Conservation (phyloP, 2,329 filamentous ascomycete species). For the Hypoxylon sp. region DNA sequence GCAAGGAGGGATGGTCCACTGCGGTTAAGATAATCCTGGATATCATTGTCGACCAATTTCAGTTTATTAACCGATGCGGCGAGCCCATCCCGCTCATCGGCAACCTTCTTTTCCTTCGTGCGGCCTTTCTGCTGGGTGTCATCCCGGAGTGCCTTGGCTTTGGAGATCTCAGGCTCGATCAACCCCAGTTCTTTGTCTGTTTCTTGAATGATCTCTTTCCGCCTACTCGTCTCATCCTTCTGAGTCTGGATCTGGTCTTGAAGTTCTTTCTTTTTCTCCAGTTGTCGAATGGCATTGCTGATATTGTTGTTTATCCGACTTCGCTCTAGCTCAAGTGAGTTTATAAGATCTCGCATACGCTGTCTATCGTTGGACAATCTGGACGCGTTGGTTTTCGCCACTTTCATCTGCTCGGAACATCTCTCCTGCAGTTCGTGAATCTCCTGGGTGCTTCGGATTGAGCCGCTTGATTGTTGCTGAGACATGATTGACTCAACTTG, state of each 20-base stretch:
- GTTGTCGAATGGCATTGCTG: constrained; percentile 72
- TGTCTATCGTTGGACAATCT: constrained; percentile 77
- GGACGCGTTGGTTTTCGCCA: constrained; percentile 68
- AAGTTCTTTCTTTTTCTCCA: constrained; percentile 82
- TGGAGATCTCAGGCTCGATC: constrained; percentile 78
- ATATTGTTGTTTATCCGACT: constrained; percentile 79
- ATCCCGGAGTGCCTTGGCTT: constrained; percentile 78
- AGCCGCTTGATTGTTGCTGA: constrained; percentile 74
- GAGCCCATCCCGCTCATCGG: constrained; percentile 75
- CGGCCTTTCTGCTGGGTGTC: constrained; percentile 77
- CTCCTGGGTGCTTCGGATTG: constrained; percentile 78
- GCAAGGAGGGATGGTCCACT: constrained; percentile 78
- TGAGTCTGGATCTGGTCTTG: constrained; percentile 76
- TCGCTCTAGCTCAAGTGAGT: constrained; percentile 76
- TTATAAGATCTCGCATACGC: constrained; percentile 72
- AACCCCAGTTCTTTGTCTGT: constrained; percentile 77
- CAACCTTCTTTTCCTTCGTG: constrained; percentile 75
- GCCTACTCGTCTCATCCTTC: constrained; percentile 71
- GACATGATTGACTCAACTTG: constrained; percentile 79
- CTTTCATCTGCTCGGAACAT: constrained; percentile 72
- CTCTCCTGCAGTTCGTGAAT: constrained; percentile 79
- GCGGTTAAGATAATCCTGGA: constrained; percentile 79
- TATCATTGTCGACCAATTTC: constrained; percentile 76
- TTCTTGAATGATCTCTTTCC: constrained; percentile 73
- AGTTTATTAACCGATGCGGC: constrained; percentile 80